Base-by-base conservation (phyloP, 202 grass and related monocot genomes). In the Schoenoplectus tabernaemontani region DNA sequence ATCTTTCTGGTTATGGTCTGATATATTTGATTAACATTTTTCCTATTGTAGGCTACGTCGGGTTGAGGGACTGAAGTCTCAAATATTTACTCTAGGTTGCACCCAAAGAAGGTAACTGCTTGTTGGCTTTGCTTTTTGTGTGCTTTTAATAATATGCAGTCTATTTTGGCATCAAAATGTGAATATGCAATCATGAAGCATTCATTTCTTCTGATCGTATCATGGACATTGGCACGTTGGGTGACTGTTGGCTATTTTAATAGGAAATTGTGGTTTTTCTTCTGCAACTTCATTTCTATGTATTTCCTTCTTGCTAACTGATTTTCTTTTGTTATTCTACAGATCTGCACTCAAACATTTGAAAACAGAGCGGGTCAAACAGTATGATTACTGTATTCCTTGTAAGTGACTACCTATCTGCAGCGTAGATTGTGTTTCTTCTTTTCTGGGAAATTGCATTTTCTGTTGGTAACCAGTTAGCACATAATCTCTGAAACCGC, bases 371-470 rank as follows among this genome's bases (percentile, higher is more conserved):
- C 77, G 91, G 64, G 89, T 92, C 75, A 92, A 87, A 83, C 82
- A 87, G 54, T 98, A 90, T 79, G 88, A 98, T 80, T 94, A 98
- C 81, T 98, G 95, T 82, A 91, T 92, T 89, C 95, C 95, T 12
- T 92, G 91, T 98, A 89, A 98, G 90, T 79, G 57, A 33, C 61
- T 33, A 23, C 44, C 44, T 88, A 80, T 62, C n/a, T 2, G 68
- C 64, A 23, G 47, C 44, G 9, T 61, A 6, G 43, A 15, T 59
- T 59, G 17, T 61, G 20, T 79, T 63, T 82, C 24, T 53, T 41
- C 28, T 28, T 28, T 79, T 28, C 23, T 61, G 28, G 9, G 16
- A 80, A 13, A 13, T 63, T 78, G 51, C 60, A 61, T 28, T 78
- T 57, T 53, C 24, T 47, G 2, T 2, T 17, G 56, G 67, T 84